Evolutionary conservation across 805 yeast species (phyloP), one percentile per base, ranked within the genome.

Genomic region (Candida manassasensis): DNA sequence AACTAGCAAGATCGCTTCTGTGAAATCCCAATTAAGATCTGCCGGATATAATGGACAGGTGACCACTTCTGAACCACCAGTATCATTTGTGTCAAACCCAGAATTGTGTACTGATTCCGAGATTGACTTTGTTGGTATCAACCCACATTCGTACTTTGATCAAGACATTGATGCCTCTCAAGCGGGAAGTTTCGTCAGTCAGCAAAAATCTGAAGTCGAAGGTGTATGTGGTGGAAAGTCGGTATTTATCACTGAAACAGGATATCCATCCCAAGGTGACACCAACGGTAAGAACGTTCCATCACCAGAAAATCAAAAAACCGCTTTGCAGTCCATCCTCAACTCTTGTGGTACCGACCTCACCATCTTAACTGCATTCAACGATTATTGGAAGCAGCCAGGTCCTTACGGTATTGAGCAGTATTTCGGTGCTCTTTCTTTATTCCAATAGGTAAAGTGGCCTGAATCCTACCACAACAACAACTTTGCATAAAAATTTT

Each of bases 61-160:
- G 30, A 81, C 94, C 15, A 88, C 95, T 13, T 77, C 95, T 38
- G 97, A 89, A 58, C 95, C 96, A 36, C 93, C 96, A n/a, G 82
- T 74, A 10, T 61, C 79, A 13, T 88, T 71, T 58, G 73, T 73
- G 52, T 54, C 64, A 34, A 43, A 83, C 54, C 85, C 95, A 3
- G 60, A 57, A 7, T 70, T 89, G 49, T 89, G 97, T 64, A 70
- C 78, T 1, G 58, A 59, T 21, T 75, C 86, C 4, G 84, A 63
- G 10, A 75, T 88, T 47, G 96, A 87, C 59, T 73, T 83, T 48
- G 87, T 86, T 44, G 95, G 94, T 42, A 74, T 87, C 48, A 88
- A 89, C 58, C 77, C 95, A 17, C 90, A 89, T 57, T 73, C 96
- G 4, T 89, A 85, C 66, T 89, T 88, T 56, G 84, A 87, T 55